Evolutionary conservation across 306 rosid species (phyloP), one percentile per base, ranked within the genome.

Genomic region (Citrullus amarus): DNA sequence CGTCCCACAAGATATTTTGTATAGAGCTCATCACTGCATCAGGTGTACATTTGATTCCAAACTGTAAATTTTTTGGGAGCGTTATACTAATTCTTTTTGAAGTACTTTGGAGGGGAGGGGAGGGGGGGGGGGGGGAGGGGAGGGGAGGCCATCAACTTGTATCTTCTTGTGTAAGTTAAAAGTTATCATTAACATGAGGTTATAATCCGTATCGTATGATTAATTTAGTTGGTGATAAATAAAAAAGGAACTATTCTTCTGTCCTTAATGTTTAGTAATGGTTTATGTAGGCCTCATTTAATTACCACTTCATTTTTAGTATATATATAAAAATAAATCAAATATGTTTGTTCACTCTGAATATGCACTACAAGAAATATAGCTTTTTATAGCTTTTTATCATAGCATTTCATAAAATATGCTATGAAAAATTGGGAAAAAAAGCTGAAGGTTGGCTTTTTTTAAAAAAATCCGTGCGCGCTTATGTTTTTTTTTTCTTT

Each of bases 21-120:
- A 22, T 28, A 50, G 59, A 48, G 58, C 16, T 25, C 70, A 15
- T 38, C 71, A 36, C 69, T 65, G 72, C 60, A 72, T 46, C 77
- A 50, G 77, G 77, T 72, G 50, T 70, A 70, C 38, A 46, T 70
- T 70, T 70, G 77, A 72, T 72, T 72, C 41, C 60, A 1, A 48
- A 28, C 41, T 72, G 25, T 72, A 28, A 46, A 70, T 44, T 70
- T 70, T 70, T 8, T 46, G 17, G 36, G 48, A 46, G 38, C 41
- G 10, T 70, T 70, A 70, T 46, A 22, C 22, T 46, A 10, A 44
- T 25, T 70, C 41, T 12, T 70, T 25, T 2, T 22, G 3, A 44
- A 15, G 38, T 15, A 70, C 2, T 25, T 30, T 61, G 34, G 67
- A 60, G 38, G 39, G 67, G 5, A 18, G 20, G 74, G 39, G 70